Evolutionary conservation across 352 stramenopile genomes (phyloP).

Genomic region (Plasmopara viticola): DNA sequence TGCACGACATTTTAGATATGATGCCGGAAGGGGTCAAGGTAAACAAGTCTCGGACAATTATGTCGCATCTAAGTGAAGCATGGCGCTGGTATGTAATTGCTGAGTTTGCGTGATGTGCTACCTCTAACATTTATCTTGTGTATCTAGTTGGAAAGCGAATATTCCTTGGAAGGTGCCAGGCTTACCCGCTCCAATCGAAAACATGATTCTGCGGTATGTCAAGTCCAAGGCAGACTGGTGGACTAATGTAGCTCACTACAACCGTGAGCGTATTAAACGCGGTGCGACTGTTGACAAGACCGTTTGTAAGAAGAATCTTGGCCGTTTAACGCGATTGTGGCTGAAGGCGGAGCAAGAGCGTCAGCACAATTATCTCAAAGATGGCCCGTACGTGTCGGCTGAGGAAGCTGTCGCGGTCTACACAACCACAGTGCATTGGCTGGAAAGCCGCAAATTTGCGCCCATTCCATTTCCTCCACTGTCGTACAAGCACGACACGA

Average conservation of each 20-base stretch:
- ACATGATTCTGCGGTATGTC: conserved; percentile 99
- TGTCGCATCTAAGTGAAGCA: conserved; percentile 98
- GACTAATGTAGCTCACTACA: conserved; percentile 99
- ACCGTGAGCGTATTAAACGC: conserved; percentile 99
- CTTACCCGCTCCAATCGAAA: conserved; percentile 98
- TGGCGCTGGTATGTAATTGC: conserved; percentile 86
- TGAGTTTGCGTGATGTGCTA: background rate
- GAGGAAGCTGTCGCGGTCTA: conserved; percentile 99
- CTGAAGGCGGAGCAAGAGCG: conserved; percentile 99
- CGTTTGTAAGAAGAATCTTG: conserved; percentile 99
- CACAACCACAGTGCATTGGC: conserved; percentile 99
- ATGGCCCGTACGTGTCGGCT: conserved; percentile 96
- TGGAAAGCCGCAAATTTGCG: conserved; percentile 98
- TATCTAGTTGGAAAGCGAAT: conserved; percentile 94
- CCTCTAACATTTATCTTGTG: conserved; percentile 12
- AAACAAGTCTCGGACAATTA: conserved; percentile 98
- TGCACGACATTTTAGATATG: conserved; percentile 99
- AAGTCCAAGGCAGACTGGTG: conserved; percentile 98
- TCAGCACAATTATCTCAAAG: conserved; percentile 99
- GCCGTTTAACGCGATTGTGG: conserved; percentile 97
- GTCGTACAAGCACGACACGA: conserved; percentile 99
- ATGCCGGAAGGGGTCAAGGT: conserved; percentile 99
- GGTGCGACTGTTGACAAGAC: conserved; percentile 99
- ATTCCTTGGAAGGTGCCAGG: conserved; percentile 99
- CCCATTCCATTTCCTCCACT: conserved; percentile 99